Evolutionary conservation across 441 rosid genomes (phyloP).

Genomic region (Eruca vesicaria): DNA sequence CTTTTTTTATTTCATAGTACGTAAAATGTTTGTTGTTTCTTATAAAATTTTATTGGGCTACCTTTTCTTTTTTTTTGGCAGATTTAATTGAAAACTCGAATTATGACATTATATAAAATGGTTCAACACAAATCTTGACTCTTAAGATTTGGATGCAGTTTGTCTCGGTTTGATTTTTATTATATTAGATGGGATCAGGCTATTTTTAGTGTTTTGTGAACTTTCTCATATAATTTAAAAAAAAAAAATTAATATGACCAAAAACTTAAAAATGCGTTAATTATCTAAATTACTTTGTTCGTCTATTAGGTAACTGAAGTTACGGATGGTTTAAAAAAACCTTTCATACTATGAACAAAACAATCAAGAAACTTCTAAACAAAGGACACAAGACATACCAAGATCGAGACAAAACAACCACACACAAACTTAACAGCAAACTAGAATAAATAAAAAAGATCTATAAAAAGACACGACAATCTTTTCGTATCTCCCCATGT

Average conservation of each 20-base stretch:
- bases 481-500: conserved; percentile 28
- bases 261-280: not conserved
- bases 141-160: not conserved
- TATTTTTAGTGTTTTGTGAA: not conserved
- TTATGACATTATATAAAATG: not conserved
- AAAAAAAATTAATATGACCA: not conserved
- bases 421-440: conserved; percentile 5
- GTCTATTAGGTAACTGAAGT: not conserved
- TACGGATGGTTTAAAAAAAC: not conserved
- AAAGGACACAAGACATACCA: not conserved
- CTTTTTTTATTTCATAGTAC: too few species aligned
- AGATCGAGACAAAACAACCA: not conserved
- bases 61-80: too few species aligned
- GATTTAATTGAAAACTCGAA: not conserved
- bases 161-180: not conserved
- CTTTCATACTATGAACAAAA: not conserved
- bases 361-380: conserved; percentile 1
- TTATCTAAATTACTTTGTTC: not conserved
- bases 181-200: not conserved
- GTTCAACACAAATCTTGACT: not conserved
- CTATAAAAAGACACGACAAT: conserved; percentile 32
- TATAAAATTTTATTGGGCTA: too few species aligned
- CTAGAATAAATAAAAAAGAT: not conserved
- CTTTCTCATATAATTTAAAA: not conserved
- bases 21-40: not conserved